Evolutionary conservation across 495 filamentous ascomycete species (phyloP), one percentile per base, ranked within the genome.

Genomic region (Friedmanniomyces endolithicus): DNA sequence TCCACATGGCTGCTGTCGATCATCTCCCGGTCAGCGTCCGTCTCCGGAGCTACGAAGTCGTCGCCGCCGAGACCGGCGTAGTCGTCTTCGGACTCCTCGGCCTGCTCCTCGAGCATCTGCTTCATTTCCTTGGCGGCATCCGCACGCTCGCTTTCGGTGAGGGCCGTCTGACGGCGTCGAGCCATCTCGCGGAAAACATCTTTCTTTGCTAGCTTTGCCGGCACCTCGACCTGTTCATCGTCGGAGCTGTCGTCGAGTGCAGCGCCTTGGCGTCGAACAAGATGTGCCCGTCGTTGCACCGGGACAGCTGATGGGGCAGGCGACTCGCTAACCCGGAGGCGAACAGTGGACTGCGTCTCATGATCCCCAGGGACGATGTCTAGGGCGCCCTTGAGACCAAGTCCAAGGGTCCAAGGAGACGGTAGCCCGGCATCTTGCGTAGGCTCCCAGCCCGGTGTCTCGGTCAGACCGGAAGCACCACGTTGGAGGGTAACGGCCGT

Each of bases 81-180:
- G 67, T 99, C 92, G 65, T 99, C 92, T 65, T 97, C 94, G 0
- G 94, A 97, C 72, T 99, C 92, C 61, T 92, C 87, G 37, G 92
- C 92, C 63, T 92, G 87, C 58, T 97, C 92, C 56, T 97, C 78
- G 17, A 99, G 73, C 73, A 95, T 87, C 14, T 83, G 82, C 53
- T 82, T 88, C 0, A 88, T 90, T 62, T 88, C 85, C 68, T 87
- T 94, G 65, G 84, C 92, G 63, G 83, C 87, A 71, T 62, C 50
- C 1, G 46, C 52, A 7, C 49, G 50, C 27, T 62, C 59, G 17
- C 50, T 55, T 9, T 43, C 56, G 0, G 55, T 62, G 7, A 62
- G 43, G 12, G 59, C 56, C 22, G 50, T n/a, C n/a, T 34, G 40
- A 6, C 56, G 55, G 12, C 55, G 50, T 12, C 50, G 44, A 14